These are phyloP conservation scores for Crucibulum laeve DNA, from an alignment of 768 basidiomycete species.

Conservation along the genomic window DNA sequence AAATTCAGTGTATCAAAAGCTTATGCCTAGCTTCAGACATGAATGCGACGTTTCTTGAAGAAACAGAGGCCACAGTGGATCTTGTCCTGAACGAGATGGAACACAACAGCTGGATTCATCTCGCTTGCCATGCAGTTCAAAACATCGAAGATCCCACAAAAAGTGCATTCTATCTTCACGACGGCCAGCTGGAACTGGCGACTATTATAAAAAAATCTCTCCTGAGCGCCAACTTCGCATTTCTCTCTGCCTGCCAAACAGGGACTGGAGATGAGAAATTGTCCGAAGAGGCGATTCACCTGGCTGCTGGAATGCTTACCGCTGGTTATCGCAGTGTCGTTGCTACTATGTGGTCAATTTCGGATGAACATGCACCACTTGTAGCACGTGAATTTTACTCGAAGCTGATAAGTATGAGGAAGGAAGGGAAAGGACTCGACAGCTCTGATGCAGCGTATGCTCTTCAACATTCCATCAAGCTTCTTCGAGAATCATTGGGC, in stretches of 20 bases:
- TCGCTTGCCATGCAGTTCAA: constrained; percentile 13
- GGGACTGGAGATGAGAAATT: constrained; percentile 9
- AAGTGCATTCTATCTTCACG: constrained; percentile 11
- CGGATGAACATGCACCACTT: constrained; percentile 7
- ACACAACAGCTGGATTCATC: constrained; percentile 10
- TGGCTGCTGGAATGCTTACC: constrained; percentile 15
- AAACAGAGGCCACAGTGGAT: constrained; percentile 3
- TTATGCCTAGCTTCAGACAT: not conserved
- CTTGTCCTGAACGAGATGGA: constrained; percentile 6
- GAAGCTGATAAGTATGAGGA: not conserved
- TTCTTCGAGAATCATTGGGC: not conserved
- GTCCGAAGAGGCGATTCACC: constrained; percentile 13
- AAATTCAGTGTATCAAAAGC: constrained; percentile 1
- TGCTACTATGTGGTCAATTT: constrained; percentile 15
- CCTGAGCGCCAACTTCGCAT: constrained; percentile 7
- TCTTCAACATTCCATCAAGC: constrained; percentile 4
- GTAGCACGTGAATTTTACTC: constrained; percentile 9
- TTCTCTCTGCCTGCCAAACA: no score
- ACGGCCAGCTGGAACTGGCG: constrained; percentile 5
- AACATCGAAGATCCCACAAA: constrained; percentile 3
- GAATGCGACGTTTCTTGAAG: constrained; percentile 1
- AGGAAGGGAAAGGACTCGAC: not conserved
- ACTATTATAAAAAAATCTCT: constrained; percentile 9
- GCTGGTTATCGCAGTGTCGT: constrained; percentile 13
- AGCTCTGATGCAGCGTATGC: constrained; percentile 3